Base-by-base conservation (phyloP, 1,284 basidiomycete species). In the Leccinum pachyderme region DNA sequence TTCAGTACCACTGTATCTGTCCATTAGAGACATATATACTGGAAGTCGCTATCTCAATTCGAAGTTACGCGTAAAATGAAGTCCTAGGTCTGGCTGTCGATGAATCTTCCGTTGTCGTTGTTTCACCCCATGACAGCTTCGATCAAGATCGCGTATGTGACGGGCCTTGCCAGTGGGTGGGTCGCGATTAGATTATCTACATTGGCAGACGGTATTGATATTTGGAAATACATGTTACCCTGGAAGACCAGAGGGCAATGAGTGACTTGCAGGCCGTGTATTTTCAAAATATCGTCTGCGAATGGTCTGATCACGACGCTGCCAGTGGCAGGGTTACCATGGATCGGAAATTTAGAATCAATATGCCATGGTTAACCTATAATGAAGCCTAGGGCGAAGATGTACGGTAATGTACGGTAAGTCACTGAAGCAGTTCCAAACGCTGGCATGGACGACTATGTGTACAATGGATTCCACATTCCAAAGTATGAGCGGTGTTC, bases 341-440 rank as follows among this genome's bases (percentile, higher is more conserved):
- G 39, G 39, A 9, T 43, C n/a, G 39, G 39, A 22, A 43, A 43
- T 12, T 43, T 24, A 22, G 39, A 12, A 43, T 43, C 8, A 9
- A 43, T 13, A 22, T 22, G 1, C 39, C 39, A 22, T 43, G 39
- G 39, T 11, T 22, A 25, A 43, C 39, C 6, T 43, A 43, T 24
- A 8, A 5, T 22, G 22, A 43, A 24, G 24, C 18, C 18, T 18
- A 18, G 39, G 39, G 39, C 39, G 13, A 43, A 43, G 2, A 43
- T 4, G 18, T 25, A 43, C 22, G 39, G 39, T 43, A 22, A 43
- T 4, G 18, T 25, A 43, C 22, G 39, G 39, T 43, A 22, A 32
- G 31, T 32, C 31, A 12, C 31, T 12, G 31, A 32, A 32, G 60
- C 53, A 39, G 7, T 56, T 28, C 60, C 60, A 2, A 54, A 59